Evolutionary conservation across 306 rosid species (phyloP).

Genomic region (Cicer judaicum): DNA sequence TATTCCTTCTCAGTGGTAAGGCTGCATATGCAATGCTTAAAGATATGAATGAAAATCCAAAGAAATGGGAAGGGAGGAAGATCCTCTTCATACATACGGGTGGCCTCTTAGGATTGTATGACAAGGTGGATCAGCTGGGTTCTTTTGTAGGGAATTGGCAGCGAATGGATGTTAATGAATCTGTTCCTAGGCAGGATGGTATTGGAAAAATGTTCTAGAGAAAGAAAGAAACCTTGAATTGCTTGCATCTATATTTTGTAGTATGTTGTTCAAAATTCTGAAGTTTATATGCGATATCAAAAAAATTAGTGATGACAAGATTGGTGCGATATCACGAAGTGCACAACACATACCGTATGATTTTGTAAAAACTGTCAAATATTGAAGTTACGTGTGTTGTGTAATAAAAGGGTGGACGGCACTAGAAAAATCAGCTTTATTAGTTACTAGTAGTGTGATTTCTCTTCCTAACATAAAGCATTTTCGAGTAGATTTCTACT

Average conservation of each 20-base stretch:
- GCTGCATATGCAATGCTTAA: conserved; percentile 76
- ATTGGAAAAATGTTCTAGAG: conserved; percentile 79
- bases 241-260: conserved; percentile 16
- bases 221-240: conserved; percentile 24
- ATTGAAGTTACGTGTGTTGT: too few species aligned
- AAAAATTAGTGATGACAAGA: too few species aligned
- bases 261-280: conserved; percentile 6
- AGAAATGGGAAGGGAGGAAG: conserved; percentile 95
- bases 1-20: conserved; percentile 68
- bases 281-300: conserved; percentile 14
- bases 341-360: too few species aligned
- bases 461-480: too few species aligned
- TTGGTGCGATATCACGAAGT: too few species aligned
- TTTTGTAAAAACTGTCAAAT: too few species aligned
- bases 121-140: conserved; percentile 78
- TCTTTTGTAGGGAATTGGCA: conserved; percentile 73
- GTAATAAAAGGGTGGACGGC: too few species aligned
- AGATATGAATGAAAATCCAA: conserved; percentile 76
- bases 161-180: conserved; percentile 76
- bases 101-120: conserved; percentile 87
- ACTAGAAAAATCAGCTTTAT: too few species aligned
- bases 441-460: too few species aligned
- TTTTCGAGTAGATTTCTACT: too few species aligned
- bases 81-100: conserved; percentile 93
- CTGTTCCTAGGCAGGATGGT: conserved; percentile 77